phyloP scores from a whole-genome alignment of 345 rosid species.

The Populus davidiana region DNA sequence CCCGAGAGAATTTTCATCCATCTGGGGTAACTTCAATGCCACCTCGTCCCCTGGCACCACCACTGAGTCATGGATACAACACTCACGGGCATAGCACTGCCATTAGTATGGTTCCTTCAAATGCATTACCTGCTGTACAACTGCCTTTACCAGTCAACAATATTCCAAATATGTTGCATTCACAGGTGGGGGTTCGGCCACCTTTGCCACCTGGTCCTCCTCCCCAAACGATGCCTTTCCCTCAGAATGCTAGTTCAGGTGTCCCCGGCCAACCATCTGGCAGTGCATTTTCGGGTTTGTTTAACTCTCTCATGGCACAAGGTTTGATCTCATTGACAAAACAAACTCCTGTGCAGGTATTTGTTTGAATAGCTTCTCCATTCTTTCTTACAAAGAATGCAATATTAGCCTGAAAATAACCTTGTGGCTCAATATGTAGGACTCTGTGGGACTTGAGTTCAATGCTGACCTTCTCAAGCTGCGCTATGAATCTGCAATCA shows the following conservation, averaged over 20 bases:
- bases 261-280: constrained; percentile 51
- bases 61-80: constrained; percentile 44
- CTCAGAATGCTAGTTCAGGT: constrained; percentile 44
- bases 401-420: constrained; percentile 23
- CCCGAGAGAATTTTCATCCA: constrained; percentile 35
- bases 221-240: constrained; percentile 44
- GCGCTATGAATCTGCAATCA: constrained; percentile 79
- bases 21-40: constrained; percentile 44
- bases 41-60: constrained; percentile 38
- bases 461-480: constrained; percentile 73
- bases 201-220: constrained; percentile 59
- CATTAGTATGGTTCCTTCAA: constrained; percentile 31
- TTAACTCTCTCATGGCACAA: constrained; percentile 81
- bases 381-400: background rate
- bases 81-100: constrained; percentile 41
- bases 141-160: constrained; percentile 45
- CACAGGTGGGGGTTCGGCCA: constrained; percentile 46
- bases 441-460: constrained; percentile 69
- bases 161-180: constrained; percentile 34
- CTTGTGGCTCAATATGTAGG: constrained; percentile 45
- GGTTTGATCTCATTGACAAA: constrained; percentile 77
- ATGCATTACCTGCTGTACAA: constrained; percentile 29
- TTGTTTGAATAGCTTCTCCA: constrained; percentile 9
- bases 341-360: constrained; percentile 68
- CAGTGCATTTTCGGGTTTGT: constrained; percentile 69